Evolutionary conservation across 805 yeast genomes (phyloP).

Genomic region (Debaryomyces tyrocola): DNA sequence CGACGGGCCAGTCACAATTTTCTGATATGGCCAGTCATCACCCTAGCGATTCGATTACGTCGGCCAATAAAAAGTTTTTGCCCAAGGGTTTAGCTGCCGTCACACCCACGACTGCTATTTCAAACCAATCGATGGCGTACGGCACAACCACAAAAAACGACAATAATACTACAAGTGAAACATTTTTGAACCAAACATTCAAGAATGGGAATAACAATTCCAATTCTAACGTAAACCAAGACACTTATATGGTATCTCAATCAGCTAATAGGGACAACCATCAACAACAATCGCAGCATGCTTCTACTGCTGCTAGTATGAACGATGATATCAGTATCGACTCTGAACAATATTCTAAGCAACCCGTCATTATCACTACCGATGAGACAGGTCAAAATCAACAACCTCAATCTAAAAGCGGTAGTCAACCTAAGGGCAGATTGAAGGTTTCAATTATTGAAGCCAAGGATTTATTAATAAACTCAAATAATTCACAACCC

Average conservation of each 20-base stretch:
- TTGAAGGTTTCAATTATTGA: slow-evolving; percentile 77
- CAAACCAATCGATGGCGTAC: slow-evolving; percentile 60
- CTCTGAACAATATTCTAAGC: slow-evolving; percentile 1
- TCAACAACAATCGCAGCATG: slow-evolving; percentile 5
- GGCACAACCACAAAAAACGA: slow-evolving; percentile 50
- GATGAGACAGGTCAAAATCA: slow-evolving; percentile 40
- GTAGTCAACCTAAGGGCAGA: slow-evolving; percentile 70
- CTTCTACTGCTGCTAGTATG: not conserved
- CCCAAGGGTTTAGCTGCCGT: slow-evolving; percentile 39
- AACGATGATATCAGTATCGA: not conserved
- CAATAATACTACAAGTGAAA: slow-evolving; percentile 13
- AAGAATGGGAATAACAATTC: slow-evolving; percentile 6
- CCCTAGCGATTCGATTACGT: not conserved
- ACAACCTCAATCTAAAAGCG: slow-evolving; percentile 21
- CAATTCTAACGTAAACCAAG: not conserved
- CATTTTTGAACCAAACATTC: slow-evolving; percentile 25
- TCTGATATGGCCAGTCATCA: not conserved
- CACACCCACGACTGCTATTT: slow-evolving; percentile 69
- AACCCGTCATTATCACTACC: slow-evolving; percentile 37
- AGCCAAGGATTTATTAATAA: slow-evolving; percentile 67
- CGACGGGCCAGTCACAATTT: not conserved
- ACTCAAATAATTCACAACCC: slow-evolving; percentile 63
- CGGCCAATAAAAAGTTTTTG: slow-evolving; percentile 19
- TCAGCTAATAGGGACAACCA: not conserved
- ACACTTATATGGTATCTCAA: not conserved